Base-by-base conservation (phyloP, 1,284 basidiomycete genomes). In the Hortiboletus rubellus region DNA sequence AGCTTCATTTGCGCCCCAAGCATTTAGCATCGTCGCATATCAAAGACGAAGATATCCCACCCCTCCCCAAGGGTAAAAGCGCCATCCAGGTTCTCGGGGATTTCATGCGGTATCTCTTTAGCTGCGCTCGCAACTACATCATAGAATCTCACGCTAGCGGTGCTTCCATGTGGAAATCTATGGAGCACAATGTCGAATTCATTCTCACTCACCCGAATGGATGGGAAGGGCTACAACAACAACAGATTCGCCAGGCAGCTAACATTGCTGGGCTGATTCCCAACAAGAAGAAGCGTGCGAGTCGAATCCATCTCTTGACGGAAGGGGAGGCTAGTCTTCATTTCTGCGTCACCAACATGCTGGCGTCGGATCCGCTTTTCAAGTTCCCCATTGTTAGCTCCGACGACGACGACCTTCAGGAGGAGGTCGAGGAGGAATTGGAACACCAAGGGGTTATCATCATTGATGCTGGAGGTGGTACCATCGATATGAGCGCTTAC, bases 61-160 rank as follows among this genome's bases (percentile, higher is more conserved):
- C 78, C 3, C 73, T 86, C 1, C 83, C 84, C 0, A 56, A 55
- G 1, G 68, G 74, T 24, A 82, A 80, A 66, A 71, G 66, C 0
- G 75, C 77, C 0, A 57, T 77, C 0, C 74, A 79, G 7, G 75
- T 85, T 37, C 77, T 82, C 22, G 75, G 74, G 0, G 84, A 85
- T 57, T 83, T 82, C 50, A 66, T 84, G 44, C 54, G 42, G 0
- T 85, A 85, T 53, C 72, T 85, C 2, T 77, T 75, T 54, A 31
- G 60, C 0, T 82, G 81, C 52, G 69, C 82, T 1, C 67, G 71
- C 9, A 71, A 57, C 6, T 85, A 77, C 57, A 83, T 86, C 44
- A 61, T 66, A 37, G 79, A 82, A 38, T 74, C 77, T 1, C 77
- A 82, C 49, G 70, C 74, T 0, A 75, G 72, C 37, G 81, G 82